These are phyloP conservation scores for Kodamaea ohmeri DNA, from an alignment of 1,139 yeast genomes.

Conservation along the genomic window DNA sequence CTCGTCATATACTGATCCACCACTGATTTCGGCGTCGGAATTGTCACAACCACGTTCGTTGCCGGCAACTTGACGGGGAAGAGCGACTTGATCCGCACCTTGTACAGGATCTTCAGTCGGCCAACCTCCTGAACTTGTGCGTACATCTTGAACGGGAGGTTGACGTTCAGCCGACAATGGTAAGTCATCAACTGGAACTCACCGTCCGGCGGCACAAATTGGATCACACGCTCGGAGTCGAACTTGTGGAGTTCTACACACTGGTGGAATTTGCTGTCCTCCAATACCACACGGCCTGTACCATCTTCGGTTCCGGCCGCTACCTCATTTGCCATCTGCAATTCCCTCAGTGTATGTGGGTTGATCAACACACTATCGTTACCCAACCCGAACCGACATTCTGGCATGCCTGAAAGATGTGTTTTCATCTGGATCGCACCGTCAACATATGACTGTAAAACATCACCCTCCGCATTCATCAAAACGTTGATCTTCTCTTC, in stretches of 20 bases:
- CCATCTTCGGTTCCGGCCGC: neutral
- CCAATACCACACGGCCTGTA: slow-evolving; percentile 51
- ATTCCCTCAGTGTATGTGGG: slow-evolving; percentile 1
- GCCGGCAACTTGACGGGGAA: slow-evolving; percentile 64
- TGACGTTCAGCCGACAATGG: slow-evolving; percentile 51
- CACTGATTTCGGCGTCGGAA: slow-evolving; percentile 72
- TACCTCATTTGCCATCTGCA: neutral
- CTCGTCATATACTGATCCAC: slow-evolving; percentile 48
- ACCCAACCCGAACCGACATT: slow-evolving; percentile 61
- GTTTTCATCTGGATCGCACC: slow-evolving; percentile 75
- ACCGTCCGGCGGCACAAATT: slow-evolving; percentile 90
- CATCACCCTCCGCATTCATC: slow-evolving; percentile 57
- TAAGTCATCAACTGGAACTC: slow-evolving; percentile 85
- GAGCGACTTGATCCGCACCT: slow-evolving; percentile 58
- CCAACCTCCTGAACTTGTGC: slow-evolving; percentile 61
- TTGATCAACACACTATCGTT: slow-evolving; percentile 35
- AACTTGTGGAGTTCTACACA: slow-evolving; percentile 73
- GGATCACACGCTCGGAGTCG: slow-evolving; percentile 63
- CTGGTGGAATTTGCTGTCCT: slow-evolving; percentile 86
- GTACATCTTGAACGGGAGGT: slow-evolving; percentile 69
- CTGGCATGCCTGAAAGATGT: slow-evolving; percentile 73
- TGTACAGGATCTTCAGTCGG: slow-evolving; percentile 49
- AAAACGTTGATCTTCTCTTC: slow-evolving; percentile 72
- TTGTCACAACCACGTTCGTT: slow-evolving; percentile 57
- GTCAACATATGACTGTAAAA: slow-evolving; percentile 70